Evolutionary conservation across 371 early-diverging fungal species (phyloP), one percentile per base, ranked within the genome.

Genomic region (Circinella umbellata): DNA sequence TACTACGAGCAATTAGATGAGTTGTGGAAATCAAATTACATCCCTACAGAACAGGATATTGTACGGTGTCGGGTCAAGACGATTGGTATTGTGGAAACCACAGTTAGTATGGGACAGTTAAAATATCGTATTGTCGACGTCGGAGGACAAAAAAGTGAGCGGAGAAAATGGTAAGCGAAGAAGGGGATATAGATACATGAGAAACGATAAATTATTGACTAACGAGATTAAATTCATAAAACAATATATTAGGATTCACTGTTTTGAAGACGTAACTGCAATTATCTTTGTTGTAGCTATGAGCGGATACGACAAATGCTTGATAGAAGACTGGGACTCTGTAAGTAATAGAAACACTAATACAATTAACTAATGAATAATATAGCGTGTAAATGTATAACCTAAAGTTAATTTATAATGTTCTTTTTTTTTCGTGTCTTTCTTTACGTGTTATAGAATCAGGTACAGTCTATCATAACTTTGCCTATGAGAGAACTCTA

Each of bases 241-340:
- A 47, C 47, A 35, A 35, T 37, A 37, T 36, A 17, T 38, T 53
- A 74, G 74, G 74, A 87, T 93, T 46, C 95, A 94, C 61, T 95
- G 94, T 74, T 91, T 95, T 73, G 95, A 96, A 69, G 92, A 92
- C 67, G 96, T 96, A 18, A 96, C 95, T 11, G 93, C 96, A 0
- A 90, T 96, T 36, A 77, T 96, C 27, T 96, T 95, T 79, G 77
- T 94, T 61, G 96, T 94, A 8, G 95, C 96, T 34, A 91, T 96
- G 51, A 87, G 89, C 71, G 96, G 93, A 66, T 96, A 95, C 80
- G 96, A 96, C 76, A 95, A 96, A 76, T 91, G 92, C 64, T 82
- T 96, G 48, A 87, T 93, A 9, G 97, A 96, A 79, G 97, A 96
- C 77, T 93, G 93, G 75, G 86, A 89, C 34, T 89, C 92, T 7